Percentiles rank a stretch among this genome's conserved stretches.
phyloP scores from a whole-genome alignment of 805 yeast genomes.

The Scheffersomyces amazonensis region DNA sequence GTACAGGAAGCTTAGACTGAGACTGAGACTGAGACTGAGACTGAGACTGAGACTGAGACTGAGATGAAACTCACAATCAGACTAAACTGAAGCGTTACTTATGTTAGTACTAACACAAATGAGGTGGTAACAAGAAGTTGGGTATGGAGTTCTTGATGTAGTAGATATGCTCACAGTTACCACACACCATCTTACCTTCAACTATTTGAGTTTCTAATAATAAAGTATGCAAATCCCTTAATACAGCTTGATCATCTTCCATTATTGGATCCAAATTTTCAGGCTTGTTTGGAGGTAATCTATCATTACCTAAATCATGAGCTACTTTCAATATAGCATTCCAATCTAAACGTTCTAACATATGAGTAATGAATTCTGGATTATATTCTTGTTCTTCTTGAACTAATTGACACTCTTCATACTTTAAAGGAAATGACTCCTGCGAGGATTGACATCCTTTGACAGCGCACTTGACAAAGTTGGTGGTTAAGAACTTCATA shows the following conservation, averaged over 20 bases:
- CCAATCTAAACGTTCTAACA: constrained; percentile 88
- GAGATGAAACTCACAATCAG: background rate
- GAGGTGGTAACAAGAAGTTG: constrained; percentile 92
- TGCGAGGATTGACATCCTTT: constrained; percentile 72
- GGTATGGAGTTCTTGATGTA: constrained; percentile 92
- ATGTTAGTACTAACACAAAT: constrained; percentile 70
- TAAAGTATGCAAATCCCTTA: constrained; percentile 73
- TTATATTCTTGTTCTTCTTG: constrained; percentile 80
- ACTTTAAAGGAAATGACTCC: constrained; percentile 78
- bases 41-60: too few relatives aligned
- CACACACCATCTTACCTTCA: constrained; percentile 89
- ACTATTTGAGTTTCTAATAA: constrained; percentile 81
- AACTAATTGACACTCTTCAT: constrained; percentile 62
- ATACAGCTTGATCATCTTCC: constrained; percentile 50
- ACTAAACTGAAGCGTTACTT: too few relatives aligned
- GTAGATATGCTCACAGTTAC: constrained; percentile 82
- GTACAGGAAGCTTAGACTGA: too few relatives aligned
- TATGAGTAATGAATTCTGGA: constrained; percentile 72
- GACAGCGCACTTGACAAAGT: constrained; percentile 92
- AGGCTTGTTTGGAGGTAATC: constrained; percentile 63
- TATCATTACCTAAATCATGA: constrained; percentile 57
- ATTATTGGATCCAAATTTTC: constrained; percentile 49
- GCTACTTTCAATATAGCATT: constrained; percentile 77
- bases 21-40: too few relatives aligned
- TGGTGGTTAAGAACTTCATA: constrained; percentile 97